Percentiles rank a stretch among this genome's conserved stretches.
These are phyloP conservation scores for Cordyceps cateniannulata DNA, from an alignment of 2,329 filamentous ascomycete species.

Conservation along the genomic window DNA sequence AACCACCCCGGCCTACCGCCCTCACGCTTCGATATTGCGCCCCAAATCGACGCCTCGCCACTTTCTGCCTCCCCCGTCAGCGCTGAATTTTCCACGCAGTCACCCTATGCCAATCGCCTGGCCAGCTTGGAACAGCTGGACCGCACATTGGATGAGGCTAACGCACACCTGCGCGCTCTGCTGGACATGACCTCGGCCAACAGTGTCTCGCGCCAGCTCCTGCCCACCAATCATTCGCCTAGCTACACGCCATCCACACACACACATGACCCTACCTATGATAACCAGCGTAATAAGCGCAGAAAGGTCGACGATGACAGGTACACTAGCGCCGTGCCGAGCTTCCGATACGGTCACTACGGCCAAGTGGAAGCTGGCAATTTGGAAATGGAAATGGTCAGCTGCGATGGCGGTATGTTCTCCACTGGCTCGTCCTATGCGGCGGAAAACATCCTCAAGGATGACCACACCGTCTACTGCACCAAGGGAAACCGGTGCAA, in stretches of 20 bases:
- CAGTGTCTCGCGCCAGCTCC: conserved; percentile 22
- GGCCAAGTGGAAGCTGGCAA: conserved; percentile 81
- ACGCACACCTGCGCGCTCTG: conserved; percentile 37
- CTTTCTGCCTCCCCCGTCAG: neutral
- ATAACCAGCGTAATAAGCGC: conserved; percentile 53
- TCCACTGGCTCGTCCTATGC: conserved; percentile 57
- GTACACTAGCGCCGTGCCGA: conserved; percentile 40
- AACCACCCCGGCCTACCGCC: neutral
- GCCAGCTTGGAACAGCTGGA: conserved; percentile 32
- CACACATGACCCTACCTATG: conserved; percentile 35
- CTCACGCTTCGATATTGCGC: neutral
- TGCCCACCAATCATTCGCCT: conserved; percentile 19
- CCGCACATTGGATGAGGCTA: conserved; percentile 34
- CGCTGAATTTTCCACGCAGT: neutral
- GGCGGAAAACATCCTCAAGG: conserved; percentile 74
- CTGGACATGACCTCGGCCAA: conserved; percentile 33
- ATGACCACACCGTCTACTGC: conserved; percentile 82
- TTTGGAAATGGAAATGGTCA: conserved; percentile 79
- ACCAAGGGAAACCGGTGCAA: conserved; percentile 85
- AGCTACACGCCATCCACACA: conserved; percentile 29
- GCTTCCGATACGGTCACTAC: conserved; percentile 75
- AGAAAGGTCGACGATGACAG: conserved; percentile 64
- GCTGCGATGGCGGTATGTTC: conserved; percentile 76
- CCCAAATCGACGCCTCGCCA: neutral
- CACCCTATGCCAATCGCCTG: neutral